Conservation (phyloP, 192 early-diverging fungal species). For the Phycomyces nitens region DNA sequence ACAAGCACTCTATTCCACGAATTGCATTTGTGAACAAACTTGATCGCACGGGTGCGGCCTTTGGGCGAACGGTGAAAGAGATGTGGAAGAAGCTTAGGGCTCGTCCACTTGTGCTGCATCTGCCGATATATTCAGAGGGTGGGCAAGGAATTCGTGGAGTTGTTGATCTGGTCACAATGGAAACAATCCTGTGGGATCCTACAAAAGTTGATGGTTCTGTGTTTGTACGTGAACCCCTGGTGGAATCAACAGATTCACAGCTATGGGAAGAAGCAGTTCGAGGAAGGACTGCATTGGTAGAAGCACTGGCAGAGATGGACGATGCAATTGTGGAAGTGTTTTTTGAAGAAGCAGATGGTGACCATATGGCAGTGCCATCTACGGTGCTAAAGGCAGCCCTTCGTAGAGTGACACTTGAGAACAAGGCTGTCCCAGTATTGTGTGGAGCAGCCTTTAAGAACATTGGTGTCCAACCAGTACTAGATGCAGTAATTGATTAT, state of each 20-base stretch:
- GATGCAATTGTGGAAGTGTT: constrained; percentile 82
- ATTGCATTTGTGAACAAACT: constrained; percentile 95
- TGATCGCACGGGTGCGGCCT: constrained; percentile 79
- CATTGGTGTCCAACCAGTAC: constrained; percentile 87
- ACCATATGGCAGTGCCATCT: constrained; percentile 65
- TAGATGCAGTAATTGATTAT: constrained; percentile 86
- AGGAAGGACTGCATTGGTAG: constrained; percentile 72
- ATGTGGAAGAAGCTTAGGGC: constrained; percentile 56
- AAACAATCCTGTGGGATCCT: constrained; percentile 57
- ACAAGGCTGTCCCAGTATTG: constrained; percentile 76
- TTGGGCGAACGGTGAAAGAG: constrained; percentile 56
- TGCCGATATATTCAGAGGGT: constrained; percentile 56
- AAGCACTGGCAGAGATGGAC: constrained; percentile 79
- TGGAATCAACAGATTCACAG: constrained; percentile 29
- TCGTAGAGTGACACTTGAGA: constrained; percentile 65
- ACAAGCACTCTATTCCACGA: constrained; percentile 74
- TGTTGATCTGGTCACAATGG: constrained; percentile 75
- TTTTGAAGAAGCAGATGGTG: constrained; percentile 64
- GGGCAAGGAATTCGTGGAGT: constrained; percentile 56
- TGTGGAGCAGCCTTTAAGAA: constrained; percentile 87
- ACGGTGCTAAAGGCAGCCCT: constrained; percentile 62
- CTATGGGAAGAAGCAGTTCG: constrained; percentile 44
- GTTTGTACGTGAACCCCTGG: constrained; percentile 33
- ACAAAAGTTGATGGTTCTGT: constrained; percentile 42
- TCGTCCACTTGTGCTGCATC: constrained; percentile 67